phyloP scores from a whole-genome alignment of 768 basidiomycete species.

The Naganishia antarctica region DNA sequence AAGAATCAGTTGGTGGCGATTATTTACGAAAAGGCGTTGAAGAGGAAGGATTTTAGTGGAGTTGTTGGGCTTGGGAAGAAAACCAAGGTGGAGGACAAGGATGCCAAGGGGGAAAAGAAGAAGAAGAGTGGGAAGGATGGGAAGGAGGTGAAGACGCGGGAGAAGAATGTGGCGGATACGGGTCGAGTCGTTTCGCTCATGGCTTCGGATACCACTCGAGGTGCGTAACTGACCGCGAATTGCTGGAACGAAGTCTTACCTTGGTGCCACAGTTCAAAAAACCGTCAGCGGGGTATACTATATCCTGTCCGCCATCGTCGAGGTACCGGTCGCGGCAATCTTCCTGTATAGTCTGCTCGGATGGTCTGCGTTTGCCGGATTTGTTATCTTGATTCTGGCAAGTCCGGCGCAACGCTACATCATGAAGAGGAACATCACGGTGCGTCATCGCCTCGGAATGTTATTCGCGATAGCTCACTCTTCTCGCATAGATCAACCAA shows the following conservation, averaged over 20 bases:
- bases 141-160: constrained; percentile 57
- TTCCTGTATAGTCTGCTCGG: constrained; percentile 57
- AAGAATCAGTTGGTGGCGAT: constrained; percentile 65
- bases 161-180: constrained; percentile 82
- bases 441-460: constrained; percentile 47
- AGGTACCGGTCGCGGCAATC: constrained; percentile 36
- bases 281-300: constrained; percentile 34
- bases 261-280: constrained; percentile 39
- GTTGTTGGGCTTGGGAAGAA: constrained; percentile 51
- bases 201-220: constrained; percentile 28
- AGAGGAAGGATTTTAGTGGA: constrained; percentile 76
- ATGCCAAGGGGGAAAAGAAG: constrained; percentile 23
- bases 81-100: constrained; percentile 46
- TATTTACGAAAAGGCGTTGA: constrained; percentile 81
- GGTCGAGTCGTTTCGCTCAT: constrained; percentile 30
- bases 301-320: constrained; percentile 41
- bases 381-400: constrained; percentile 61
- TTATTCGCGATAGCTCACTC: neutral
- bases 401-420: constrained; percentile 70
- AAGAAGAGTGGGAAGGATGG: constrained; percentile 39
- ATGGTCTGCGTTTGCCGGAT: constrained; percentile 65
- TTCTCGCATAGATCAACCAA: constrained; percentile 23
- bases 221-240: too few species aligned
- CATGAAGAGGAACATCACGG: constrained; percentile 60
- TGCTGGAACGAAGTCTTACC: too few species aligned